Conservation (phyloP, 441 rosid genomes). For the Pelargonium citronellum region DNA sequence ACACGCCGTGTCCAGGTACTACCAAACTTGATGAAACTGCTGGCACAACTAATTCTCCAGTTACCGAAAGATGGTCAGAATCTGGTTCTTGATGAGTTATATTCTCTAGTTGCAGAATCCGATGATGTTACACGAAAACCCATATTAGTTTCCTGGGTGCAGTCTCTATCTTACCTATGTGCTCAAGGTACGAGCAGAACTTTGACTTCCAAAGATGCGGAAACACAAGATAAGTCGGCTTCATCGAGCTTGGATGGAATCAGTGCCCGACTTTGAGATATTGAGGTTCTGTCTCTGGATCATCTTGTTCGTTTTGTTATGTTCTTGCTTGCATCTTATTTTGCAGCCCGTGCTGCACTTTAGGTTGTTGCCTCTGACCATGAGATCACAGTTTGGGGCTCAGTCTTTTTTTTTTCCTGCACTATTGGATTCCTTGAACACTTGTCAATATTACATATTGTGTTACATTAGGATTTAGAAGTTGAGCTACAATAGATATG, state of each 20-base stretch:
- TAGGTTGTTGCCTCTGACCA: too few species aligned
- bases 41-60: constrained; percentile 52
- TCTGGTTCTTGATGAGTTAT: constrained; percentile 60
- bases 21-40: constrained; percentile 63
- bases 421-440: too few species aligned
- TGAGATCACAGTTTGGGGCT: too few species aligned
- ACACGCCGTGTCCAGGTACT: constrained; percentile 43
- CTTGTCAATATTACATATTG: too few species aligned
- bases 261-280: constrained; percentile 44
- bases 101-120: constrained; percentile 71
- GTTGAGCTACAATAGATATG: too few species aligned
- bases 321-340: too few species aligned
- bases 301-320: not conserved
- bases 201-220: constrained; percentile 23
- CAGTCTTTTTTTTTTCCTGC: too few species aligned
- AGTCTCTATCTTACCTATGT: constrained; percentile 72
- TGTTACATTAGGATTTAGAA: too few species aligned
- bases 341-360: too few species aligned
- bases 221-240: constrained; percentile 20
- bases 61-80: constrained; percentile 65
- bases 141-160: constrained; percentile 83
- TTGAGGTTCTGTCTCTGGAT: constrained; percentile 22
- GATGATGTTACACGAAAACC: constrained; percentile 94
- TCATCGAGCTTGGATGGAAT: constrained; percentile 27
- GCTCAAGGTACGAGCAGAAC: constrained; percentile 32